Base-by-base conservation (phyloP, 352 stramenopile species). In the Pythium coloratum region DNA sequence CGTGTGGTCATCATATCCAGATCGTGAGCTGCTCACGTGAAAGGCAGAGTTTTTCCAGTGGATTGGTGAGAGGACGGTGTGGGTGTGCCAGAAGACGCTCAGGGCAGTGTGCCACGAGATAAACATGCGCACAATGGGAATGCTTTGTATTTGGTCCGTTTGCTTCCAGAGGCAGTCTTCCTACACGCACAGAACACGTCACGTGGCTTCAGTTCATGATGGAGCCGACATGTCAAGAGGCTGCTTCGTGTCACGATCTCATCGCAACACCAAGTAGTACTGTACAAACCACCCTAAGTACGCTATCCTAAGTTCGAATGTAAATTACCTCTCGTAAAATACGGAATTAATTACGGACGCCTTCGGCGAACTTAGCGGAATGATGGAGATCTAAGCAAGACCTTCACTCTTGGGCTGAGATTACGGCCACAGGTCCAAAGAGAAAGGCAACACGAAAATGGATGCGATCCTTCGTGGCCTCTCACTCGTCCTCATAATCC, bases 181-280 rank as follows among this genome's bases (percentile, higher is more conserved):
- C 28, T 30, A 30, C 28, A 2, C 28, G 3, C 28, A 30, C 2
- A 30, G 28, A 30, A 30, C 28, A 30, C 28, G 28, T 30, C 28
- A 30, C 28, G 28, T 30, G 28, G 28, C 28, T 30, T 30, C 28
- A 30, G 28, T 2, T 30, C 28, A 30, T 30, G 28, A 30, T 30
- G 28, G 28, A 30, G 28, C 28, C 28, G 28, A 30, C 28, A 30
- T 18, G 10, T 44, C 42, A 49, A 26, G 42, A 49, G 14, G 55
- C 18, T 67, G 62, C 62, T 67, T 67, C 62, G 62, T 67, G 62
- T 61, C 62, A 67, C 62, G 32, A 67, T 67, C 62, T 67, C 53
- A 62, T 47, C 40, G 34, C 10, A 30, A 38, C n/a, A 66, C 12
- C 14, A 16, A 14, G 42, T 49, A 49, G 42, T 49, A 49, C 42